Percentiles rank a stretch among this genome's conserved stretches.
These are phyloP conservation scores for Lachnellula hyalina DNA, from an alignment of 2,329 filamentous ascomycete genomes.

Conservation along the genomic window DNA sequence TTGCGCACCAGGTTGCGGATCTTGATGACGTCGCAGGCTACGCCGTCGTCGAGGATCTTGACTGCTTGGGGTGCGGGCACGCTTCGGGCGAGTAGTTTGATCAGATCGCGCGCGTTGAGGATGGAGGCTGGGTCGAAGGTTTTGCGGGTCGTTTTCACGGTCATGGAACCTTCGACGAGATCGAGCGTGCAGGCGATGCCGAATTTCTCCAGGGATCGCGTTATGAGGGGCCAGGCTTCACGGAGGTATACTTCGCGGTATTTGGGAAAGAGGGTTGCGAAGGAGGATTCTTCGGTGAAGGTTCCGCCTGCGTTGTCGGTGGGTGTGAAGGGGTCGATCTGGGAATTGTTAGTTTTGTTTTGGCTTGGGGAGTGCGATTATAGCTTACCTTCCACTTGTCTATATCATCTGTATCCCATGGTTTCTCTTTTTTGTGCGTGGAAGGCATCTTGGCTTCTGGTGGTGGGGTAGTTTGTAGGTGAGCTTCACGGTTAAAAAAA, in stretches of 20 bases:
- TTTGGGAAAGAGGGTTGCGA: conserved; percentile 83
- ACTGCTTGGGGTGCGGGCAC: conserved; percentile 91
- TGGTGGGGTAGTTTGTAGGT: conserved; percentile 11
- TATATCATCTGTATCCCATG: conserved; percentile 94
- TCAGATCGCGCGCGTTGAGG: conserved; percentile 87
- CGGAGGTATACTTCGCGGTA: conserved; percentile 93
- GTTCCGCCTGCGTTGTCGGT: conserved; percentile 81
- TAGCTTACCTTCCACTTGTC: conserved; percentile 80
- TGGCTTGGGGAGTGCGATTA: neutral
- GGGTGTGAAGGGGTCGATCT: conserved; percentile 77
- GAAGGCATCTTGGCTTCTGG: conserved; percentile 61
- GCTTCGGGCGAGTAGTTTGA: conserved; percentile 85
- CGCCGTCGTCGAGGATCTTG: conserved; percentile 87
- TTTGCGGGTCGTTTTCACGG: conserved; percentile 87
- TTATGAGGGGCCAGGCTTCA: conserved; percentile 89
- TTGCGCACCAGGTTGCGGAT: conserved; percentile 85
- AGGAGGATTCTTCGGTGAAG: conserved; percentile 90
- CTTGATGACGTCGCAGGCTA: conserved; percentile 94
- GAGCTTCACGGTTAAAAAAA: conserved; percentile 7
- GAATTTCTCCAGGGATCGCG: conserved; percentile 75
- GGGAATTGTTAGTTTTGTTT: conserved; percentile 8
- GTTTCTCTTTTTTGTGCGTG: conserved; percentile 83
- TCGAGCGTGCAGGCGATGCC: conserved; percentile 91
- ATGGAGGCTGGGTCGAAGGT: conserved; percentile 91
- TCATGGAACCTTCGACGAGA: conserved; percentile 93